Conservation (phyloP, 2,329 filamentous ascomycete species). For the Diaporthe batatas region DNA sequence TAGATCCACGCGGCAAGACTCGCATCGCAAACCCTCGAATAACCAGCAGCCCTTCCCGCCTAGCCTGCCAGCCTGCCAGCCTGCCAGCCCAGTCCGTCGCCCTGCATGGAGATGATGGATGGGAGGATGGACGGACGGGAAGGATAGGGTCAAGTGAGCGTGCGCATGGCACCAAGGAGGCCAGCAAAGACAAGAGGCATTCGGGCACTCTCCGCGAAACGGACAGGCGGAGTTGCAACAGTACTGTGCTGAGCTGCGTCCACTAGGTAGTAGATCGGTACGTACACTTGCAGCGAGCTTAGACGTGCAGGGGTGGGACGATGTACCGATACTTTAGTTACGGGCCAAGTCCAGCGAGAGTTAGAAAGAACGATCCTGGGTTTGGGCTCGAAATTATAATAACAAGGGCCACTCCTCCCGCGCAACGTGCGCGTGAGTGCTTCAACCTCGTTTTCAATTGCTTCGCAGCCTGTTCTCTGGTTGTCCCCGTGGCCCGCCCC, state of each 20-base stretch:
- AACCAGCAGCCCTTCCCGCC: neutral
- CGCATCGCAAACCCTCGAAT: neutral
- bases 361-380: constrained; percentile 3
- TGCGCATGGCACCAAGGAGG: constrained; percentile 25
- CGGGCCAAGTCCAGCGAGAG: constrained; percentile 31
- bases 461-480: constrained; percentile 6
- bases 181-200: neutral
- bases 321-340: constrained; percentile 27
- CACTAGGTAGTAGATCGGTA: neutral
- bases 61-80: neutral
- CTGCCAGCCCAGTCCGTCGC: constrained; percentile 19
- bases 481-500: neutral
- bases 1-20: constrained; percentile 27
- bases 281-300: constrained; percentile 4
- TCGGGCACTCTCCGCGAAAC: constrained; percentile 24
- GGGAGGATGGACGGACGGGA: neutral
- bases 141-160: constrained; percentile 14
- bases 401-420: constrained; percentile 28
- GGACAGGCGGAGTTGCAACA: constrained; percentile 25
- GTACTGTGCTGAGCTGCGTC: neutral
- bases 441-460: neutral
- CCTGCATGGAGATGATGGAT: constrained; percentile 9
- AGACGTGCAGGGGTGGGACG: constrained; percentile 10
- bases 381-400: constrained; percentile 30
- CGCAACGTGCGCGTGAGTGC: neutral